phyloP scores from a whole-genome alignment of 306 rosid species.

The Prunus padus region DNA sequence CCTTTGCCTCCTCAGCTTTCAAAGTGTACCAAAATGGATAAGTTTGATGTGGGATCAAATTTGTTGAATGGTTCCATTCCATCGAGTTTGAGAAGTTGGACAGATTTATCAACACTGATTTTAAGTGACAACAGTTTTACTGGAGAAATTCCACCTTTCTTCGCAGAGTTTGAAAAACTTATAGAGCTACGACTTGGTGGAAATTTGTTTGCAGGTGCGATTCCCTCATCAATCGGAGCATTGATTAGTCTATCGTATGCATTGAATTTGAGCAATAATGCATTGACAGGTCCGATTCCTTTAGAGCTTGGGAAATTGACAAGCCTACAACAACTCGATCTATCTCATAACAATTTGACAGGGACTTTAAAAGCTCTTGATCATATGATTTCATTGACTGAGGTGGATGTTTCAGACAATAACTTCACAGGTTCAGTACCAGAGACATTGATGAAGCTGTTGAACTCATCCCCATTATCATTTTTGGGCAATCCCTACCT shows the following conservation, averaged over 20 bases:
- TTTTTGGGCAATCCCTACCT: constrained; percentile 60
- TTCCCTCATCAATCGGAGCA: constrained; percentile 62
- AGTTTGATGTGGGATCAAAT: constrained; percentile 68
- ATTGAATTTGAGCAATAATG: too few species aligned
- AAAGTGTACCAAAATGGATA: constrained; percentile 44
- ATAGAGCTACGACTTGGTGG: constrained; percentile 70
- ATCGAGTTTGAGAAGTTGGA: constrained; percentile 57
- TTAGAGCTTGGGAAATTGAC: constrained; percentile 41
- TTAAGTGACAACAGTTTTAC: constrained; percentile 61
- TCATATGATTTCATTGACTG: constrained; percentile 40
- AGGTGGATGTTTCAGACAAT: constrained; percentile 63
- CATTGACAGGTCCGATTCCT: too few species aligned
- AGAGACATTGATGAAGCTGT: constrained; percentile 39
- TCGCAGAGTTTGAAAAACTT: constrained; percentile 45
- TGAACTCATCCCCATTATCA: constrained; percentile 42
- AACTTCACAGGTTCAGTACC: constrained; percentile 64
- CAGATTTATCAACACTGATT: constrained; percentile 37
- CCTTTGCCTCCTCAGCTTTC: constrained; percentile 64
- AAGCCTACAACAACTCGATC: constrained; percentile 39
- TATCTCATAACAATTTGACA: constrained; percentile 74
- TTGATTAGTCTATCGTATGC: constrained; percentile 22
- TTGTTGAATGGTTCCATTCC: constrained; percentile 67
- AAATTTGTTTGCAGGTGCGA: constrained; percentile 63
- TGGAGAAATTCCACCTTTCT: constrained; percentile 60
- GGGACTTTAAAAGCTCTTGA: constrained; percentile 54